phyloP scores from a whole-genome alignment of 2,329 filamentous ascomycete species.

The Trichoderma harzianum region DNA sequence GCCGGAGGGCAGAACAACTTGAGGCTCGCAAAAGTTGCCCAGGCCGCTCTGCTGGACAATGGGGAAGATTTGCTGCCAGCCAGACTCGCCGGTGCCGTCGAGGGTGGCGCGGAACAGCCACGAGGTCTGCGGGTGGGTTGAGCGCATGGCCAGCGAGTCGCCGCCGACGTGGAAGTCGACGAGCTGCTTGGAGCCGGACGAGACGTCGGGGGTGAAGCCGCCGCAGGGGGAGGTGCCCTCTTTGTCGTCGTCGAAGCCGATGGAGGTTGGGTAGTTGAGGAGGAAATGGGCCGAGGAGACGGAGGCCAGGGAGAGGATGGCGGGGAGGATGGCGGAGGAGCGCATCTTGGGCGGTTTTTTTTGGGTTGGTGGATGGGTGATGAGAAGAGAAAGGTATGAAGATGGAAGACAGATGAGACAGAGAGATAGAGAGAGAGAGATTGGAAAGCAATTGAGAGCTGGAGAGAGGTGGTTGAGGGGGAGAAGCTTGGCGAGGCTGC shows the following conservation, averaged over 20 bases:
- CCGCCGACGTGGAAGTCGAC: constrained; percentile 58
- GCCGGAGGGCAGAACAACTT: constrained; percentile 45
- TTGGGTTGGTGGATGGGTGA: neutral
- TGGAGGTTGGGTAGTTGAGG: constrained; percentile 45
- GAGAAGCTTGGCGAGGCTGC: constrained; percentile 2
- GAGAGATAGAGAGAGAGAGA: neutral
- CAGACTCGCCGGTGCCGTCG: constrained; percentile 43
- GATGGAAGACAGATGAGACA: neutral
- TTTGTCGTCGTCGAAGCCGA: constrained; percentile 48
- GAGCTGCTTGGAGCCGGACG: constrained; percentile 39
- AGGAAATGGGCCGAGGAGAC: constrained; percentile 52
- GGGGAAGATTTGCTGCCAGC: constrained; percentile 55
- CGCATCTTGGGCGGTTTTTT: constrained; percentile 32
- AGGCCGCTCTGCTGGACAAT: constrained; percentile 53
- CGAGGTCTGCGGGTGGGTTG: constrained; percentile 50
- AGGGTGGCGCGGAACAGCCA: constrained; percentile 59
- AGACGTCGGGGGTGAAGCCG: constrained; percentile 44
- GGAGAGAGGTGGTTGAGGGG: neutral
- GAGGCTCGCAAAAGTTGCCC: constrained; percentile 52
- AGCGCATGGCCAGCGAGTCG: constrained; percentile 47
- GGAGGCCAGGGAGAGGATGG: constrained; percentile 38
- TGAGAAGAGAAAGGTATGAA: neutral
- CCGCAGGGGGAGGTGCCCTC: constrained; percentile 51
- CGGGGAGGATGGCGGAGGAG: constrained; percentile 31
- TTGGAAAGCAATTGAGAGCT: neutral